Percentiles rank a stretch among this genome's conserved stretches.
These are phyloP conservation scores for Boechera retrofracta DNA, from an alignment of 345 rosid species.

Conservation along the genomic window DNA sequence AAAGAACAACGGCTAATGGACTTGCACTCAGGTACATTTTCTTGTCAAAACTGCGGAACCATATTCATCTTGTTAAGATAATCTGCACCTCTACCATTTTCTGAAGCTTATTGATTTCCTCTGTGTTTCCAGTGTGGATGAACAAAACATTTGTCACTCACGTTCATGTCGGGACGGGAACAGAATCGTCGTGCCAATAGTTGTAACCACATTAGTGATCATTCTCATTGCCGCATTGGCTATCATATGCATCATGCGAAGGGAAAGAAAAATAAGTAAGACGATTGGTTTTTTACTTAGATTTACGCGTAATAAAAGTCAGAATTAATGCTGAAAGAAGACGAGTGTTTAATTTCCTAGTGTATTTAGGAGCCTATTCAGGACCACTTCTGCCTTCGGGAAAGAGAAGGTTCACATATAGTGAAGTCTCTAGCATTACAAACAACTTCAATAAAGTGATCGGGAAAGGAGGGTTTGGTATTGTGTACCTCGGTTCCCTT, in stretches of 20 bases:
- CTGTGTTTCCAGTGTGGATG: slow-evolving; percentile 49
- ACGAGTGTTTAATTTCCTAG: slow-evolving; percentile 25
- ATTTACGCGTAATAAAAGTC: not conserved
- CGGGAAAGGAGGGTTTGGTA: slow-evolving; percentile 65
- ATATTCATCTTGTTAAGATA: not conserved
- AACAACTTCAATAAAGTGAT: slow-evolving; percentile 49
- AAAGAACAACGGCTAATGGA: slow-evolving; percentile 45
- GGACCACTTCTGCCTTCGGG: slow-evolving; percentile 47
- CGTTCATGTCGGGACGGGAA: slow-evolving; percentile 50
- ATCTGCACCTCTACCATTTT: not conserved
- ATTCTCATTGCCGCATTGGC: slow-evolving; percentile 42
- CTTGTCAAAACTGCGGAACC: slow-evolving; percentile 9
- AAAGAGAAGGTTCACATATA: slow-evolving; percentile 45
- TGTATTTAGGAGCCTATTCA: slow-evolving; percentile 42
- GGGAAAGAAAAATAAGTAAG: slow-evolving; percentile 49
- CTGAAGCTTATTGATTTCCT: slow-evolving; percentile 15
- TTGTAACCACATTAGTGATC: slow-evolving; percentile 35
- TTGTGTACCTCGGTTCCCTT: slow-evolving; percentile 51
- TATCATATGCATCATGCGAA: slow-evolving; percentile 41
- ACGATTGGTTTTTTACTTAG: not conserved
- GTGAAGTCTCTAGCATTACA: slow-evolving; percentile 50
- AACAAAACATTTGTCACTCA: slow-evolving; percentile 51
- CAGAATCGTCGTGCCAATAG: slow-evolving; percentile 47
- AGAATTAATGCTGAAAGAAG: slow-evolving; percentile 3
- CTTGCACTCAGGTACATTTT: slow-evolving; percentile 52